A percentile compares a stretch with the other conserved stretches of the same genome.
These are phyloP conservation scores for Cordyceps javanica DNA, from an alignment of 2,329 filamentous ascomycete species.

Conservation along the genomic window DNA sequence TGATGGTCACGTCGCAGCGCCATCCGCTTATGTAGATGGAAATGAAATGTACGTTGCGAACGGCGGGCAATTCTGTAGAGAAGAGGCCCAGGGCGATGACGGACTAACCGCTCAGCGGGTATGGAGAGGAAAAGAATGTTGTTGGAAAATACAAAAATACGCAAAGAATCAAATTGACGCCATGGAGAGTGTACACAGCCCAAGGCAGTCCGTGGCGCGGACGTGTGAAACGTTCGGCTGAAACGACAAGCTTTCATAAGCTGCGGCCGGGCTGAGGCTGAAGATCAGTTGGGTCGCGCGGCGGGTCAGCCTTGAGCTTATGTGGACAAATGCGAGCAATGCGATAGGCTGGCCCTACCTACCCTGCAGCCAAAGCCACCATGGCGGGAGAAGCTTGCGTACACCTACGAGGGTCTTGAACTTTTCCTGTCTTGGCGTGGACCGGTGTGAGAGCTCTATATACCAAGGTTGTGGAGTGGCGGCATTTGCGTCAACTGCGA, in stretches of 20 bases:
- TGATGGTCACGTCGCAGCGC: not conserved
- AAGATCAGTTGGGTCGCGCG: not conserved
- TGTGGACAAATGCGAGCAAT: constrained; percentile 4
- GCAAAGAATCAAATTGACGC: not conserved
- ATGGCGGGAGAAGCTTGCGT: not conserved
- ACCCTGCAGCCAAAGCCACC: not conserved
- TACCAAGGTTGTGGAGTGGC: not conserved
- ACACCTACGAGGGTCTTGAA: not conserved
- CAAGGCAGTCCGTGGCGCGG: no score
- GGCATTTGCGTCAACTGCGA: no score
- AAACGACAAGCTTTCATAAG: not conserved
- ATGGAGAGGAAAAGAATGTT: not conserved
- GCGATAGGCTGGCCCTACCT: not conserved
- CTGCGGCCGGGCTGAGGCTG: not conserved
- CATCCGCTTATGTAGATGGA: not conserved
- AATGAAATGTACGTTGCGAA: not conserved
- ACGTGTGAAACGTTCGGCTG: no score
- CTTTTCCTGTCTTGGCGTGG: not conserved
- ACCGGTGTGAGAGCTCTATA: not conserved
- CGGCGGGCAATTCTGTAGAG: no score
- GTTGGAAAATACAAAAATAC: not conserved
- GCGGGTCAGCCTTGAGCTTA: not conserved
- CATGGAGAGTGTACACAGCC: no score
- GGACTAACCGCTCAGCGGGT: no score
- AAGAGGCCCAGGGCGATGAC: no score